Conservation (phyloP, 1,139 yeast species). For the Debaryomyces fabryi region DNA sequence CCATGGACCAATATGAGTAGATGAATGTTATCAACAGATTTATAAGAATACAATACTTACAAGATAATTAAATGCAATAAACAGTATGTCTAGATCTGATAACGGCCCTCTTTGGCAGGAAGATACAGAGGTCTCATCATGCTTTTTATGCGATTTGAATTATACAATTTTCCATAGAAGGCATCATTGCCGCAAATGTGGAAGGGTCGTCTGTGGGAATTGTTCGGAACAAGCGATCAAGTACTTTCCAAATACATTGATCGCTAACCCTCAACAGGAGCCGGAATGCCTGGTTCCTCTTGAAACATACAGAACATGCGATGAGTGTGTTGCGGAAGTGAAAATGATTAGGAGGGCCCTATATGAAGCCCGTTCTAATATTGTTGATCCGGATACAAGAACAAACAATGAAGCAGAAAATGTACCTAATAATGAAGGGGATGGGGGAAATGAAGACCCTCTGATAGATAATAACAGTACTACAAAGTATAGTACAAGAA, state of each 20-base stretch:
- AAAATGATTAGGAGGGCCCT: slow-evolving; percentile 56
- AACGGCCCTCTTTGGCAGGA: slow-evolving; percentile 73
- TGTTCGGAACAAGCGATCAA: slow-evolving; percentile 56
- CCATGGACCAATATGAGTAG: neutral
- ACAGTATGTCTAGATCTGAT: slow-evolving; percentile 1
- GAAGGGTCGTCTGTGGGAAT: slow-evolving; percentile 69
- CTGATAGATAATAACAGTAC: slow-evolving; percentile 20
- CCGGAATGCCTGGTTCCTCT: slow-evolving; percentile 28
- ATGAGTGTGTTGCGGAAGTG: slow-evolving; percentile 66
- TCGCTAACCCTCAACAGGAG: slow-evolving; percentile 33
- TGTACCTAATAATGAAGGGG: neutral
- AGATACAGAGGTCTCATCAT: slow-evolving; percentile 61
- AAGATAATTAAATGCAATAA: neutral
- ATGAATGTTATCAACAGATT: neutral
- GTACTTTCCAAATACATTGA: slow-evolving; percentile 44
- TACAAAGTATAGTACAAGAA: slow-evolving; percentile 28
- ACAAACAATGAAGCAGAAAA: neutral
- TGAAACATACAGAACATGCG: slow-evolving; percentile 65
- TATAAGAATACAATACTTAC: neutral
- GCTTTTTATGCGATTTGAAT: slow-evolving; percentile 59
- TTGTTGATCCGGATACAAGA: neutral
- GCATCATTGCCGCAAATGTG: slow-evolving; percentile 92
- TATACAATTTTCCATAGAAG: slow-evolving; percentile 75
- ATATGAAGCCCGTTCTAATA: slow-evolving; percentile 17
- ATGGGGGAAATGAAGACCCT: slow-evolving; percentile 1